Evolutionary conservation across 1,284 basidiomycete genomes (phyloP), one percentile per base, ranked within the genome.

Genomic region (Takashimella koratensis): DNA sequence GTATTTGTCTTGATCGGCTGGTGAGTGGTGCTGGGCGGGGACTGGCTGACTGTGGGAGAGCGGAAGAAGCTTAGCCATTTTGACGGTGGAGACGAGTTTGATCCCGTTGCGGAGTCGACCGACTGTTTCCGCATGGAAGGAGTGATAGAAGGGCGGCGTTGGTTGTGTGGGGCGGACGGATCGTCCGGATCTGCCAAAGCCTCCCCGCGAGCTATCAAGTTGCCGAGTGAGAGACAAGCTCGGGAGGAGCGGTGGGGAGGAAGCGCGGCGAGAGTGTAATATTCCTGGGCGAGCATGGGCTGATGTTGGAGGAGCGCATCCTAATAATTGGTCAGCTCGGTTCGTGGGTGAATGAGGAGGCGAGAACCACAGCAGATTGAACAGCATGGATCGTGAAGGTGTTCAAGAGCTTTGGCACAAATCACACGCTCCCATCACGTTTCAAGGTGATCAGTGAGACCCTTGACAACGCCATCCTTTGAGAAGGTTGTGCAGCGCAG

Each of bases 251-350:
- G 53, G 48, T 66, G 60, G 0, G 72, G 72, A 3, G 72, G 70
- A 3, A 73, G 58, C 11, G 70, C 69, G 4, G 72, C 72, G 5
- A 59, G 60, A 10, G 65, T 62, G 47, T 70, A 71, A 30, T 65
- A 58, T 47, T 64, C 58, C 8, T 66, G 64, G 20, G 72, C 72
- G 16, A 71, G 53, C 1, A 60, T 49, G 23, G 66, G 59, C 22
- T 67, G 70, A 57, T 74, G 70, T 3, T 65, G 61, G 23, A 74
- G 71, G 12, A 74, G 56, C 3, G 72, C 72, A 4, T 66, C 62
- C 72, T 74, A 41, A 16, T 44, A 50, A 23, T 30, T 27, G 30
- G 20, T 19, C 12, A 16, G 40, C n/a, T 8, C 41, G 44, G 24
- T 21, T 2, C 40, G 39, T 20, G 27, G 11, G 40, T 47, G 23